Percentiles rank a stretch among this genome's conserved stretches.
Evolutionary conservation across 805 yeast species (phyloP).

Genomic region (Wickerhamiella australiensis): DNA sequence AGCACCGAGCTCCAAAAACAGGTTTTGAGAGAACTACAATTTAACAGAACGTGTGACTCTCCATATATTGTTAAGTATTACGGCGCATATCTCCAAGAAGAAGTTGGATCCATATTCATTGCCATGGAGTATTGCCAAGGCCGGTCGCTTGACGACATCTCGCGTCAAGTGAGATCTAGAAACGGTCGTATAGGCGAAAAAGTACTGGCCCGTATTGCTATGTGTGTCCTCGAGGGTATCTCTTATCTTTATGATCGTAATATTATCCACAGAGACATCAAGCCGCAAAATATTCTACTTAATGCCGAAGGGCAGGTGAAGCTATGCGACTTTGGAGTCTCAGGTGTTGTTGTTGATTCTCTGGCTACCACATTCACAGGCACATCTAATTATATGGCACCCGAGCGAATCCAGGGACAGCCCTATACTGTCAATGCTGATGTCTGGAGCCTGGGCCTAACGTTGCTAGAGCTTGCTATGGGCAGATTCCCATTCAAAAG

Average conservation of each 20-base stretch:
- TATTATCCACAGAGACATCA: constrained; percentile 90
- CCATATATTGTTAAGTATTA: constrained; percentile 83
- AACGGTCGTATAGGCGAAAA: constrained; percentile 88
- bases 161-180: constrained; percentile 55
- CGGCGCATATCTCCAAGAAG: constrained; percentile 77
- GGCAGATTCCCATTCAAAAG: constrained; percentile 75
- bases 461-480: constrained; percentile 82
- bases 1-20: constrained; percentile 83
- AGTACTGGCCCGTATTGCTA: constrained; percentile 82
- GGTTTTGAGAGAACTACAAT: constrained; percentile 79
- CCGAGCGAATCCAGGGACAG: constrained; percentile 90
- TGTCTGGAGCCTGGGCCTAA: constrained; percentile 91
- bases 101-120: constrained; percentile 70
- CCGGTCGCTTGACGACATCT: constrained; percentile 78
- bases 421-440: constrained; percentile 92
- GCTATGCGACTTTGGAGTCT: constrained; percentile 93
- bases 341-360: constrained; percentile 92
- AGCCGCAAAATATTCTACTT: constrained; percentile 83
- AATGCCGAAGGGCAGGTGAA: constrained; percentile 72
- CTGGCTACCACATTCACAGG: constrained; percentile 95
- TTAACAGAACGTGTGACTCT: constrained; percentile 68
- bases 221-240: constrained; percentile 70
- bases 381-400: constrained; percentile 97
- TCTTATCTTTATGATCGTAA: constrained; percentile 77
- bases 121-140: constrained; percentile 99